A percentile compares a stretch with the other conserved stretches of the same genome.
phyloP scores from a whole-genome alignment of 306 rosid genomes.

The Cucurbita maxima region DNA sequence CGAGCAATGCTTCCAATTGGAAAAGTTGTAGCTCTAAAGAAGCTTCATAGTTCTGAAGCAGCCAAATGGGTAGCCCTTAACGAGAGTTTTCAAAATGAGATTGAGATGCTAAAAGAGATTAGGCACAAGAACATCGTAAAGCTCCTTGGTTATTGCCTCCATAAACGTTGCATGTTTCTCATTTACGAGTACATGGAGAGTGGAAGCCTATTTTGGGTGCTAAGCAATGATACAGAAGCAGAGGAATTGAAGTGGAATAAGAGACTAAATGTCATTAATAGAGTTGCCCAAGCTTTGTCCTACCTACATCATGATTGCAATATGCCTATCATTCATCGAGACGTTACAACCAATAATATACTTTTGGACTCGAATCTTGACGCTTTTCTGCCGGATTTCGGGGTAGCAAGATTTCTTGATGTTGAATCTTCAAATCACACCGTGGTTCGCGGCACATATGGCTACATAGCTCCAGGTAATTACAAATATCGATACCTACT shows the following conservation, averaged over 20 bases:
- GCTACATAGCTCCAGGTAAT: constrained; percentile 17
- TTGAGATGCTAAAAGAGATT: too few species aligned
- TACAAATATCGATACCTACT: too few species aligned
- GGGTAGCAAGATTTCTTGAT: constrained; percentile 12
- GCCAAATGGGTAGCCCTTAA: too few species aligned
- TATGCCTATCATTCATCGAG: constrained; percentile 13
- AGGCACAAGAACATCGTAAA: neutral
- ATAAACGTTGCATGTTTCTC: constrained; percentile 14
- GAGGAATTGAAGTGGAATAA: constrained; percentile 10
- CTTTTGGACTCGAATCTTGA: constrained; percentile 10
- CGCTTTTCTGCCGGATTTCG: constrained; percentile 16
- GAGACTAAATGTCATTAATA: constrained; percentile 1
- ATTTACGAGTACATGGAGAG: constrained; percentile 18
- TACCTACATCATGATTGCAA: constrained; percentile 19
- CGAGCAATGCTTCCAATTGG: too few species aligned
- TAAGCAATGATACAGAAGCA: constrained; percentile 11
- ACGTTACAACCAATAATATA: constrained; percentile 11
- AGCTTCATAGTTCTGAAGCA: too few species aligned
- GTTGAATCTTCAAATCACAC: constrained; percentile 10
- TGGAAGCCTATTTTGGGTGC: constrained; percentile 15
- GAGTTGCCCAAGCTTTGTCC: constrained; percentile 14
- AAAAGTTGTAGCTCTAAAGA: too few species aligned
- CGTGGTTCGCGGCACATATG: constrained; percentile 3
- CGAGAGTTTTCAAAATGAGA: too few species aligned
- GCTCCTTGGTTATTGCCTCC: constrained; percentile 18